Conservation (phyloP, 169 alveolate species). For the Plasmodium relictum region DNA sequence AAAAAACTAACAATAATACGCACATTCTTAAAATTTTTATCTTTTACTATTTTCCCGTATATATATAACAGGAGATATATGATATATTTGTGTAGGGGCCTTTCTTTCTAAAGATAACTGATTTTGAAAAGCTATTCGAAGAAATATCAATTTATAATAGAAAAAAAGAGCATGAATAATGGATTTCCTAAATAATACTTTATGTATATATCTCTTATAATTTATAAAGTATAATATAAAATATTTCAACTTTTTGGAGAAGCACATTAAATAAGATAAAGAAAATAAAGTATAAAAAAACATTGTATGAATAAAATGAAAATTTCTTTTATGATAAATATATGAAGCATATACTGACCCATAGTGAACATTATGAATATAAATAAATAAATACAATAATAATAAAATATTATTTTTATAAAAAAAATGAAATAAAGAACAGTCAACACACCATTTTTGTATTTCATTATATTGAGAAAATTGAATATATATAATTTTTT, state of each 20-base stretch:
- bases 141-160: slow-evolving; percentile 51
- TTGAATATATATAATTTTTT: slow-evolving; percentile 75
- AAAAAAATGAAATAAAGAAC: slow-evolving; percentile 61
- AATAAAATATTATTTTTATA: slow-evolving; percentile 69
- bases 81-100: slow-evolving; percentile 41
- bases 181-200: slow-evolving; percentile 64
- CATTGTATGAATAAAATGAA: slow-evolving; percentile 48
- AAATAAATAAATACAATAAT: slow-evolving; percentile 54
- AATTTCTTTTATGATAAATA: slow-evolving; percentile 56
- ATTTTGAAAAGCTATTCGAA: slow-evolving; percentile 63
- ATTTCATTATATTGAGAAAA: slow-evolving; percentile 75
- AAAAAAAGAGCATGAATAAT: slow-evolving; percentile 55
- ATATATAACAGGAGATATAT: slow-evolving; percentile 63
- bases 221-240: slow-evolving; percentile 71
- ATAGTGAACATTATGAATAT: slow-evolving; percentile 64
- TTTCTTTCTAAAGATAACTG: slow-evolving; percentile 23
- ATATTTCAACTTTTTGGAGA: slow-evolving; percentile 60
- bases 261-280: slow-evolving; percentile 70
- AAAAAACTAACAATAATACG: not conserved
- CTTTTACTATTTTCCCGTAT: slow-evolving; percentile 48
- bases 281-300: slow-evolving; percentile 71
- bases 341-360: slow-evolving; percentile 72
- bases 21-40: not conserved
- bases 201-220: slow-evolving; percentile 71
- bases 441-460: slow-evolving; percentile 78